Evolutionary conservation across 345 rosid species (phyloP).

Genomic region (Kernera saxatilis): DNA sequence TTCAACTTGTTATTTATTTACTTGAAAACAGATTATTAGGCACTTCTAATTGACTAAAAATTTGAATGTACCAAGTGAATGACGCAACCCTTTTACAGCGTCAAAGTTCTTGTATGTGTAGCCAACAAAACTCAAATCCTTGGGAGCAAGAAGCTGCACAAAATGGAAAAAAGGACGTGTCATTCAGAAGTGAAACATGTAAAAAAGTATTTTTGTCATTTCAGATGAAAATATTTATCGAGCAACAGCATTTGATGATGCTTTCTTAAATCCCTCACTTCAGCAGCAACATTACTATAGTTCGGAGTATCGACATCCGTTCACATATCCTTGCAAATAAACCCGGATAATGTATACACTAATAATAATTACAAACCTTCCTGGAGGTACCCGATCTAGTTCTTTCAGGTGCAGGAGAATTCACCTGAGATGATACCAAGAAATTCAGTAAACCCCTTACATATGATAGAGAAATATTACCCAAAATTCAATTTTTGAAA

Average conservation of each 20-base stretch:
- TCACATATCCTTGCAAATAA: conserved; percentile 5
- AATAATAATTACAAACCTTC: conserved; percentile 53
- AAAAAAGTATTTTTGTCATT: not conserved
- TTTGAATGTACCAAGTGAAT: conserved; percentile 50
- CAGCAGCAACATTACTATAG: not conserved
- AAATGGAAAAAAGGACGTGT: conserved; percentile 6
- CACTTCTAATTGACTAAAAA: not conserved
- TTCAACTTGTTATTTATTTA: not conserved
- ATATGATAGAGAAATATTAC: not conserved
- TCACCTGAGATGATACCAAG: conserved; percentile 43
- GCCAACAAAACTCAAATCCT: conserved; percentile 94
- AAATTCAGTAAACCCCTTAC: not conserved
- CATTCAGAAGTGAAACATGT: not conserved
- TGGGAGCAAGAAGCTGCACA: conserved; percentile 66
- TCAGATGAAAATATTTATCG: not conserved
- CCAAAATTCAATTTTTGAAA: not conserved
- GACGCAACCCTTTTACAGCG: conserved; percentile 74
- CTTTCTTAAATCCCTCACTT: not conserved
- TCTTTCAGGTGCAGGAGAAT: conserved; percentile 68
- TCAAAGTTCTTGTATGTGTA: conserved; percentile 96
- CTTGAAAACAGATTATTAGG: not conserved
- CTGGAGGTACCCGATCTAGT: conserved; percentile 70
- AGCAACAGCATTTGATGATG: not conserved
- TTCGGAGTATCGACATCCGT: not conserved
- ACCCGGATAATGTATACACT: not conserved